These are phyloP conservation scores for Myochromella boudieri DNA, from an alignment of 768 basidiomycete species.

Conservation along the genomic window DNA sequence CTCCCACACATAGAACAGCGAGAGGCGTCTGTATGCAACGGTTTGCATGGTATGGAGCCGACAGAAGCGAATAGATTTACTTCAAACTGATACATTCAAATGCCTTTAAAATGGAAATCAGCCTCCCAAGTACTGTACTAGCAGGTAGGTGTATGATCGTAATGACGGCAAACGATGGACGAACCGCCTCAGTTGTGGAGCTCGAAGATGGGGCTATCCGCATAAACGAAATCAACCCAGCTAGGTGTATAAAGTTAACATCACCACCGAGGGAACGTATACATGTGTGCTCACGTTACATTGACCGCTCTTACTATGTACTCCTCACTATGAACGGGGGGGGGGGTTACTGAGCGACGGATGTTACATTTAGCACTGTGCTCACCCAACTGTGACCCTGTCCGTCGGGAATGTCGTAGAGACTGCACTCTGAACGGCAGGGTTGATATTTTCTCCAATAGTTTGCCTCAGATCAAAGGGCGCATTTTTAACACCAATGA, in stretches of 20 bases:
- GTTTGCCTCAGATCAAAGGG: conserved; percentile 11
- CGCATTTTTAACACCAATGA: background rate
- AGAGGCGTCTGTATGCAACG: no score
- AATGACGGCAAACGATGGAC: no score
- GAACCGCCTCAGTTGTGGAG: background rate
- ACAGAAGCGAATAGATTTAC: no score
- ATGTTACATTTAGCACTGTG: background rate
- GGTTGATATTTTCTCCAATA: conserved; percentile 5
- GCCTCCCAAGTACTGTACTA: no score
- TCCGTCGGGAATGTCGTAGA: conserved; percentile 10
- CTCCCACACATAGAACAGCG: no score
- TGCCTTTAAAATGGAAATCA: no score
- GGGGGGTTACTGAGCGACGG: background rate
- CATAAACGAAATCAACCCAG: background rate
- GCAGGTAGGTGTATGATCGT: no score
- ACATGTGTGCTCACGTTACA: conserved; percentile 7
- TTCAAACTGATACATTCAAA: no score
- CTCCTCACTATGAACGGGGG: conserved; percentile 1
- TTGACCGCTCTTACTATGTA: conserved; percentile 11
- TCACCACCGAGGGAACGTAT: background rate
- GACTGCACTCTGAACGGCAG: conserved; percentile 6
- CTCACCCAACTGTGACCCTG: conserved; percentile 13
- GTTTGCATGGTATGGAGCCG: no score
- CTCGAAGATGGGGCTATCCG: background rate
- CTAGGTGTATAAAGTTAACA: background rate